These are phyloP conservation scores for Smallanthus sonchifolius DNA, from an alignment of 129 eudicot genomes.

Conservation along the genomic window DNA sequence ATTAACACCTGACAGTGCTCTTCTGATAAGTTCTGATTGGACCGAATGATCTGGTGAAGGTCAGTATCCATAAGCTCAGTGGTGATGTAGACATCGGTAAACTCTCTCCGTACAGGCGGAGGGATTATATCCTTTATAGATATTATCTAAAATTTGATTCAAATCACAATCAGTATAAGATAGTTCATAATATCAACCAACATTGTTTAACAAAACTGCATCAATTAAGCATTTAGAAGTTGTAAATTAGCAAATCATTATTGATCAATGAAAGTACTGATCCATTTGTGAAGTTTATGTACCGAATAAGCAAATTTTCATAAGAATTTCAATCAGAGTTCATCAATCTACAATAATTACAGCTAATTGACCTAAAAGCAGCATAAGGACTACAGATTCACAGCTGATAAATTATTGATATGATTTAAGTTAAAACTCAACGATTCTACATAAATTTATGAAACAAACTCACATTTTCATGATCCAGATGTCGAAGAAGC, in stretches of 20 bases:
- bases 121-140: constrained; percentile 81
- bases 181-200: constrained; percentile 7
- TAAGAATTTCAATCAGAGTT: neutral
- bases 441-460: neutral
- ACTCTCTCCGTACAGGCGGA: constrained; percentile 59
- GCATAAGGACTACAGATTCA: neutral
- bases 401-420: neutral
- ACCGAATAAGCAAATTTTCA: neutral
- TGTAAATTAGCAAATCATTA: neutral
- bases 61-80: constrained; percentile 91
- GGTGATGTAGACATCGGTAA: constrained; percentile 79
- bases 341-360: neutral
- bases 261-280: neutral
- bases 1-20: constrained; percentile 82
- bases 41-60: constrained; percentile 84
- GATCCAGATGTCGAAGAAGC: constrained; percentile 85
- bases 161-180: constrained; percentile 9
- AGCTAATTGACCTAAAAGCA: neutral
- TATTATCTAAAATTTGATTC: constrained; percentile 48
- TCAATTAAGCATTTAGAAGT: neutral
- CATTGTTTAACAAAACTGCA: neutral
- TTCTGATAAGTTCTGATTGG: constrained; percentile 74
- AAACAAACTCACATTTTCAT: constrained; percentile 59
- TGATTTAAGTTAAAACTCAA: neutral
- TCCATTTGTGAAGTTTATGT: neutral